Conservation (phyloP, 2,329 filamentous ascomycete species). For the Pseudopyrenochaeta lycopersici region DNA sequence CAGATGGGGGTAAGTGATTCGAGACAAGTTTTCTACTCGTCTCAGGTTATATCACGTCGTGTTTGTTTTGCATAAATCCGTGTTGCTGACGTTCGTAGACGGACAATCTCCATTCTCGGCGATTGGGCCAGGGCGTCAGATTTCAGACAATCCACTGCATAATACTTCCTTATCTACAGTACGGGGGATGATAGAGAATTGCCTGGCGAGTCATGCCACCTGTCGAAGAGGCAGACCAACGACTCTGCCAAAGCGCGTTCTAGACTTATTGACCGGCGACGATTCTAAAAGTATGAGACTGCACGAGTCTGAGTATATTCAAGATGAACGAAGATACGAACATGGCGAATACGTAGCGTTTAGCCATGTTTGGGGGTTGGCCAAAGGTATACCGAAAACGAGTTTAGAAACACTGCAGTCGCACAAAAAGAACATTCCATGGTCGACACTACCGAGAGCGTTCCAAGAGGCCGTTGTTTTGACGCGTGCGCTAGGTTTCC, state of each 20-base stretch:
- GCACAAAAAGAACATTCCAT: conserved; percentile 39
- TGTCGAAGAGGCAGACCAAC: conserved; percentile 35
- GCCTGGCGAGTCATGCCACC: conserved; percentile 40
- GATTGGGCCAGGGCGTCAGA: conserved; percentile 43
- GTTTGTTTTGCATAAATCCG: neutral
- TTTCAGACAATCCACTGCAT: conserved; percentile 40
- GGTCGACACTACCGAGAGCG: conserved; percentile 39
- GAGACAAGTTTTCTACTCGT: no score
- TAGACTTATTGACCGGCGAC: conserved; percentile 39
- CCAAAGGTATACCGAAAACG: conserved; percentile 37
- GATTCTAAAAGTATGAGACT: conserved; percentile 41
- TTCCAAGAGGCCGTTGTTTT: conserved; percentile 48
- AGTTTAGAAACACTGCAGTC: conserved; percentile 35
- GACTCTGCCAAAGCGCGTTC: conserved; percentile 39
- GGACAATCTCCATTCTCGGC: conserved; percentile 45
- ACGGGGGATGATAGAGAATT: conserved; percentile 39
- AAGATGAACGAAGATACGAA: conserved; percentile 36
- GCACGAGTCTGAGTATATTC: conserved; percentile 38
- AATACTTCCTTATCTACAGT: conserved; percentile 36
- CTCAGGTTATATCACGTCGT: no score
- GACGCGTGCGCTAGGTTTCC: conserved; percentile 46
- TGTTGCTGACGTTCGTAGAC: conserved; percentile 33
- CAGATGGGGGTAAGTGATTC: conserved; percentile 41
- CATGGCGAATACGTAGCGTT: conserved; percentile 45
- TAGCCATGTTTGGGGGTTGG: conserved; percentile 45